Base-by-base conservation (phyloP, 345 rosid genomes). In the Abelmoschus esculentus region DNA sequence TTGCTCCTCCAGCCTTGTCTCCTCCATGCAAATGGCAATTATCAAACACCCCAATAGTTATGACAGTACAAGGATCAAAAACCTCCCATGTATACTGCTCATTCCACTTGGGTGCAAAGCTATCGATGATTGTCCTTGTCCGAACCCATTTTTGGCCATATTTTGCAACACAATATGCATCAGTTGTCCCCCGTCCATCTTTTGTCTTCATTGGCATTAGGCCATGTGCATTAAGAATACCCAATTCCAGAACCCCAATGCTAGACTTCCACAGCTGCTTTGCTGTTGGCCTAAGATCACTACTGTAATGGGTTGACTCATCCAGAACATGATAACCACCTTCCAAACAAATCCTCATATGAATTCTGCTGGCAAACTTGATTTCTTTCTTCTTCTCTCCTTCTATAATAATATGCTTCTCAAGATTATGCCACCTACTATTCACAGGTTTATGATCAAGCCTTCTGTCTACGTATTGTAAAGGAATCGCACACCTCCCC, bases 11-110 rank as follows among this genome's bases (percentile, higher is more conserved):
- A 59, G 71, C 74, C 77, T 82, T 86, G 29, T 90, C 95, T 52
- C 82, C 89, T 49, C 90, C 93, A 76, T 84, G 88, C 70, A 92
- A 80, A 75, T 92, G 98, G 22, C 90, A 83, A 70, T 92, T 92
- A 79, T 92, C 98, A 73, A 86, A 92, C 0, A 90, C 98, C 29
- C 98, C 98, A 67, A 92, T 80, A 10, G 97, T 92, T 62, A 92
- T 78, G 63, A 92, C 98, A 6, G 98, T 92, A 70, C 97, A 90
- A 6, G 98, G 96, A 86, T 92, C 97, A 7, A 73, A 87, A 61
- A 90, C 98, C 78, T 92, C 98, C 97, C 98, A 92, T 10, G 97
- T 92, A 60, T 92, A 92, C 49, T 92, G 98, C 78, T 92, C 98
- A n/a, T 92, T 90, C 98, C 98, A 92, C 77, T 80, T 92, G n/a